Evolutionary conservation across 2,329 filamentous ascomycete species (phyloP), one percentile per base, ranked within the genome.

Genomic region (Colletotrichum sp.): DNA sequence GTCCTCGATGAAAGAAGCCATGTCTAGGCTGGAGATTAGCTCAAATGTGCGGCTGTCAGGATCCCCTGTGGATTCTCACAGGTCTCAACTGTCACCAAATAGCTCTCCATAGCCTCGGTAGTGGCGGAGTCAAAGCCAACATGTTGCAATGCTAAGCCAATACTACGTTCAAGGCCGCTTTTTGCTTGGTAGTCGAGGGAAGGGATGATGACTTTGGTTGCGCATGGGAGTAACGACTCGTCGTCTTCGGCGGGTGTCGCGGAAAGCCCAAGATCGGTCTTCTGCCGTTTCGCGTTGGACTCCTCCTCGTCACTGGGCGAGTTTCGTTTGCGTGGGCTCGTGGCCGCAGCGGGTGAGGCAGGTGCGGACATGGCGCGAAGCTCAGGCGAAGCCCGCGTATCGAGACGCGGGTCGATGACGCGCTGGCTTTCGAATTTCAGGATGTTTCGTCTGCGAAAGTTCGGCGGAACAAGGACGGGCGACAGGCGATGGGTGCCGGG

Each of bases 41-140:
- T 12, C 28, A 18, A 16, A 55, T 6, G 18, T 81, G n/a, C 76
- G 36, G 10, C 3, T 18, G 34, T 63, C 30, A 21, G 59, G n/a
- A n/a, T n/a, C 59, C 8, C 4, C n/a, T 68, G 67, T 34, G 9
- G 28, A 16, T 30, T 81, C 90, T 76, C 82, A 93, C 92, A 94
- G 6, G 87, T 87, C 79, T 93, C 92, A 2, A 90, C 88, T 78
- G 89, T 85, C 24, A 84, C 82, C 6, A 90, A 88, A 59, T 93
- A 90, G 78, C 89, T 89, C 81, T 93, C 91, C 79, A 94, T 82
- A 3, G 92, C 91, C 69, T 92, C 89, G 9, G 87, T 86, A 1
- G 86, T 88, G 16, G 91, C 88, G 30, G 86, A 85, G 34, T 89
- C 86, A 78, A 93, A 94, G 32, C 92, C 92, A 49, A 92, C 89